phyloP scores from a whole-genome alignment of 2,329 filamentous ascomycete genomes.

The Aaosphaeria arxii region DNA sequence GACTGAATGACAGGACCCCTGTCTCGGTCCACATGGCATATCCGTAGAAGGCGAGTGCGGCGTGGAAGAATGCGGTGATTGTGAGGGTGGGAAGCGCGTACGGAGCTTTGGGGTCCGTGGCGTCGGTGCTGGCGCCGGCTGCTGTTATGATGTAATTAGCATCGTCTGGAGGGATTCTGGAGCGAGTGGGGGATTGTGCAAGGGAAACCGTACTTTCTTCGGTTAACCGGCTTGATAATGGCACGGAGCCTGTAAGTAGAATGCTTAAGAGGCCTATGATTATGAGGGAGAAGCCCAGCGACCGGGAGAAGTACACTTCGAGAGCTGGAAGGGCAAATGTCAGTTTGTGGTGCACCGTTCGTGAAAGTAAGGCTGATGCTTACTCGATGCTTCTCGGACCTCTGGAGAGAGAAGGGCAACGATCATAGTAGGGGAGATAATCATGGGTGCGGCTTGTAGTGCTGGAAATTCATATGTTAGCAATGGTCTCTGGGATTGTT shows the following conservation, averaged over 20 bases:
- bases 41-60: slow-evolving; percentile 51
- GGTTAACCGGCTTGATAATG: slow-evolving; percentile 53
- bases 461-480: slow-evolving; percentile 12
- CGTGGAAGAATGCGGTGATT: slow-evolving; percentile 66
- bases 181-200: neutral
- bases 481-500: neutral
- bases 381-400: slow-evolving; percentile 54
- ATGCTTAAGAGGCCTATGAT: slow-evolving; percentile 63
- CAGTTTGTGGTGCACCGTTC: slow-evolving; percentile 1
- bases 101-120: slow-evolving; percentile 36
- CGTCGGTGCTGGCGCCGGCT: slow-evolving; percentile 34
- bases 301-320: slow-evolving; percentile 72
- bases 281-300: slow-evolving; percentile 65
- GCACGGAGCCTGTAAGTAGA: slow-evolving; percentile 68
- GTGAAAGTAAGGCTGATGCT: slow-evolving; percentile 10
- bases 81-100: slow-evolving; percentile 63
- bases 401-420: slow-evolving; percentile 58
- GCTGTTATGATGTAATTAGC: slow-evolving; percentile 3
- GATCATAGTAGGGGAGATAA: slow-evolving; percentile 60
- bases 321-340: slow-evolving; percentile 44
- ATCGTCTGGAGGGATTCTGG: neutral
- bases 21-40: slow-evolving; percentile 64
- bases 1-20: slow-evolving; percentile 56
- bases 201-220: slow-evolving; percentile 24
- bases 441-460: slow-evolving; percentile 51